phyloP scores from a whole-genome alignment of 1,284 basidiomycete genomes.

The Stereum hirsutum region DNA sequence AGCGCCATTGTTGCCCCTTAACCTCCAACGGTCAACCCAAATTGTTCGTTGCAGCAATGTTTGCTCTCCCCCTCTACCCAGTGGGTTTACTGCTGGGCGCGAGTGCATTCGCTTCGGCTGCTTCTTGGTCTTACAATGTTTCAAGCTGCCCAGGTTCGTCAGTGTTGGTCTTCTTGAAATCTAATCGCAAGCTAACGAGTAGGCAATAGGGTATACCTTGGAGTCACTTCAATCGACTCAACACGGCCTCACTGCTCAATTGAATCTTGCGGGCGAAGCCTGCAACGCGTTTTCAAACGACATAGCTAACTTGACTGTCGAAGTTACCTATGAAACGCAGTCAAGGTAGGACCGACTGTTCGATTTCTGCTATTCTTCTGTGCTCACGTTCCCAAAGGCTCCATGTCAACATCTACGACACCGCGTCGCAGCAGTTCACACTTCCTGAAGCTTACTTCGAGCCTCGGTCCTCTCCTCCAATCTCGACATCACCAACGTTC shows the following conservation, averaged over 20 bases:
- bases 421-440: constrained; percentile 55
- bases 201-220: constrained; percentile 47
- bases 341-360: constrained; percentile 32
- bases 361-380: constrained; percentile 8
- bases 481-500: constrained; percentile 17
- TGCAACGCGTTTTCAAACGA: constrained; percentile 74
- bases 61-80: too few relatives aligned
- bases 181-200: too few relatives aligned
- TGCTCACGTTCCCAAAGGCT: constrained; percentile 42
- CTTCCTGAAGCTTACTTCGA: constrained; percentile 52
- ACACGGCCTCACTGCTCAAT: constrained; percentile 44
- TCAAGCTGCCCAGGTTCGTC: too few relatives aligned
- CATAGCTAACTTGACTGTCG: constrained; percentile 49
- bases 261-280: constrained; percentile 46
- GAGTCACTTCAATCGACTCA: constrained; percentile 31
- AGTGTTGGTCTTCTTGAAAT: too few relatives aligned
- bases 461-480: constrained; percentile 33
- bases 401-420: constrained; percentile 73
- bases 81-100: too few relatives aligned
- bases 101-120: too few relatives aligned
- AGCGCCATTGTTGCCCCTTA: too few relatives aligned
- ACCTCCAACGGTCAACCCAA: too few relatives aligned
- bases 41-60: too few relatives aligned
- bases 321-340: constrained; percentile 56
- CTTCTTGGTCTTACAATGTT: too few relatives aligned